Base-by-base conservation (phyloP, 2,329 filamentous ascomycete genomes). In the Blastomyces percursus region DNA sequence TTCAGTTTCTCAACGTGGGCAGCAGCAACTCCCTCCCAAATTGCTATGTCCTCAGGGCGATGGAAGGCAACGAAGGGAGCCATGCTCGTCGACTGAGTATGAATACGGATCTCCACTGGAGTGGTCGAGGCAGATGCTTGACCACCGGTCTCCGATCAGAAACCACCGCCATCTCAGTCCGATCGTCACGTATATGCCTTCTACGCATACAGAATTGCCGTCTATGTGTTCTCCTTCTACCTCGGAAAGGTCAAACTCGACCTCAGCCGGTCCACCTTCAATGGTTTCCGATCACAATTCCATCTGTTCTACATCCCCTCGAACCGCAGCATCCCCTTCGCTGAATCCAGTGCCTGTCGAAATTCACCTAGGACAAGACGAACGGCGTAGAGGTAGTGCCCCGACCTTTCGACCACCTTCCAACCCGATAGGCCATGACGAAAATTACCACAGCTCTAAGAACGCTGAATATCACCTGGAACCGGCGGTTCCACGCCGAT, bases 261-360 rank as follows among this genome's bases (percentile, higher is more conserved):
- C 81, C 21, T 82, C 79, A 1, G 76, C 82, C 19, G 86, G 88
- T 54, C 84, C 86, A 4, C 87, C 87, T 7, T 89, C 87, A 1
- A 80, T 90, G 65, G 80, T 89, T 59, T 91, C 89, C 0, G 90
- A 94, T 72, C 78, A 79, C 35, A 82, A 82, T 65, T 87, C 86
- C 1, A 80, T 82, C 62, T 83, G 84, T 71, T 85, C 85, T 3
- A 81, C 81, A 38, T 87, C 86, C 12, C 83, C 84, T 19, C 76
- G 70, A 70, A 77, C 71, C 66, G 63, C 75, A 59, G 71, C 74
- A 50, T 79, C 77, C 3, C 76, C 77, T 21, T 74, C 77, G 58
- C 68, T 76, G 7, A 70, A 75, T 62, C 73, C 75, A 9, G 69
- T 74, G 12, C 75, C 76, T 1, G 71, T 79, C 48, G 76, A 78